Evolutionary conservation across 1,284 basidiomycete species (phyloP).

Genomic region (Microbotryum saponariae): DNA sequence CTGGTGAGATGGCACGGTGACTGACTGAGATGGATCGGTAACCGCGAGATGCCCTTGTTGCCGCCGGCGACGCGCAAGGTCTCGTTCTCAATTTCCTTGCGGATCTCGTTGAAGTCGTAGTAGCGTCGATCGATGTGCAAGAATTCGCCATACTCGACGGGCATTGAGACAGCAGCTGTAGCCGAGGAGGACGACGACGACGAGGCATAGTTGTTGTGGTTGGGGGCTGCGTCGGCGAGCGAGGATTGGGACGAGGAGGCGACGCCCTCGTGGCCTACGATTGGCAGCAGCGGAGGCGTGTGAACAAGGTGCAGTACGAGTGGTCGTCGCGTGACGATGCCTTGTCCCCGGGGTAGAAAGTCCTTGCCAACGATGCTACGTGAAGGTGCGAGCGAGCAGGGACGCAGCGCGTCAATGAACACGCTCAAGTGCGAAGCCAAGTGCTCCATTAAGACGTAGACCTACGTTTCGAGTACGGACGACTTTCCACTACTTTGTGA

Average conservation of each 20-base stretch:
- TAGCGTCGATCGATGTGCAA: slow-evolving; percentile 92
- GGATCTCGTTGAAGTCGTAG: slow-evolving; percentile 87
- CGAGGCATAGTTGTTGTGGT: slow-evolving; percentile 3
- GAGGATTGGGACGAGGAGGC: slow-evolving; percentile 17
- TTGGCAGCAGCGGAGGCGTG: slow-evolving; percentile 39
- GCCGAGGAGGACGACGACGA: slow-evolving; percentile 5
- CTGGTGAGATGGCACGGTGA: neutral
- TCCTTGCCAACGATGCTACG: slow-evolving; percentile 83
- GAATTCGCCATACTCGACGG: slow-evolving; percentile 80
- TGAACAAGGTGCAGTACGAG: slow-evolving; percentile 94
- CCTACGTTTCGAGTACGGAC: slow-evolving; percentile 49
- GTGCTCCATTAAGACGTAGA: neutral
- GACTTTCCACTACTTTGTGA: slow-evolving; percentile 51
- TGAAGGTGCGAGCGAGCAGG: slow-evolving; percentile 51
- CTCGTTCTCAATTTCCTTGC: slow-evolving; percentile 96
- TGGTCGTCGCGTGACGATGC: slow-evolving; percentile 91
- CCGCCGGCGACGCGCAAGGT: slow-evolving; percentile 95
- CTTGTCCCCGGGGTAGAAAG: slow-evolving; percentile 78
- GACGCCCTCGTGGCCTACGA: slow-evolving; percentile 9
- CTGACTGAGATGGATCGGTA: slow-evolving; percentile 58
- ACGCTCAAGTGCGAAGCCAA: slow-evolving; percentile 42
- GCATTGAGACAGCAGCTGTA: slow-evolving; percentile 12
- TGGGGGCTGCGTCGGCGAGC: slow-evolving; percentile 46
- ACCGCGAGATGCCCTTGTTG: slow-evolving; percentile 95
- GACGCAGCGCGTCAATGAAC: slow-evolving; percentile 65